Percentiles rank a stretch among this genome's conserved stretches.
These are phyloP conservation scores for Bauhinia variegata DNA, from an alignment of 306 rosid genomes.

Conservation along the genomic window DNA sequence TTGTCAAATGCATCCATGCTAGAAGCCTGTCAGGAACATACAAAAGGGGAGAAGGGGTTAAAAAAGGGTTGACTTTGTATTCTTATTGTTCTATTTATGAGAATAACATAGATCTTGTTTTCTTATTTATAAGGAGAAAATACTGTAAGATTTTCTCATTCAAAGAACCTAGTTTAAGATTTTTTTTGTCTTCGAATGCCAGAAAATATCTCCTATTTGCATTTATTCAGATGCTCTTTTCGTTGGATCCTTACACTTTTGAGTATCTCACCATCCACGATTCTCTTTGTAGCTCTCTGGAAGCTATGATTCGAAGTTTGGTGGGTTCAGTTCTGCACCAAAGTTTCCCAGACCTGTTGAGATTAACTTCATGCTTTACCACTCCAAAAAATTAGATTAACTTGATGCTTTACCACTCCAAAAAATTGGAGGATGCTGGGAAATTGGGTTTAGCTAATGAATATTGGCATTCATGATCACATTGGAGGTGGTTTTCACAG, in stretches of 20 bases:
- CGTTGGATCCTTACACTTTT: conserved; percentile 18
- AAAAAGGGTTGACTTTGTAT: not conserved
- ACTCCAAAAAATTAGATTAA: conserved; percentile 72
- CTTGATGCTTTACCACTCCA: conserved; percentile 79
- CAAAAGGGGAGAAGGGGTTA: not conserved
- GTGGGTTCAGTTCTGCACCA: conserved; percentile 96
- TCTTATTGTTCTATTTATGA: conserved; percentile 5
- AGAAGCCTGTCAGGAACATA: not conserved
- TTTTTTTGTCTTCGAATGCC: not conserved
- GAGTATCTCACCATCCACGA: conserved; percentile 27
- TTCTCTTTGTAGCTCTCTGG: conserved; percentile 66
- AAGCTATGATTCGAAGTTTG: conserved; percentile 75
- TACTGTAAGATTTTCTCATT: conserved; percentile 24
- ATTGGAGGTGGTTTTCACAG: conserved; percentile 97
- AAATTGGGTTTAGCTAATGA: too few species aligned
- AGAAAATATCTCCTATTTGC: conserved; percentile 5
- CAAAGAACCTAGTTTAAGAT: conserved; percentile 1
- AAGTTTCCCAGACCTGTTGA: conserved; percentile 98
- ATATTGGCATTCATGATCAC: conserved; percentile 84
- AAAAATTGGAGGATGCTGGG: conserved; percentile 67
- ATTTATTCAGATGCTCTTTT: conserved; percentile 24
- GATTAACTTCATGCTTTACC: conserved; percentile 82
- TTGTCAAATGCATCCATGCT: conserved; percentile 7
- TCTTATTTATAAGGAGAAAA: conserved; percentile 18
- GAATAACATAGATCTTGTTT: conserved; percentile 18